A percentile compares a stretch with the other conserved stretches of the same genome.
These are phyloP conservation scores for Phalaenopsis aphrodite DNA, from an alignment of 106 monocot species.

Conservation along the genomic window DNA sequence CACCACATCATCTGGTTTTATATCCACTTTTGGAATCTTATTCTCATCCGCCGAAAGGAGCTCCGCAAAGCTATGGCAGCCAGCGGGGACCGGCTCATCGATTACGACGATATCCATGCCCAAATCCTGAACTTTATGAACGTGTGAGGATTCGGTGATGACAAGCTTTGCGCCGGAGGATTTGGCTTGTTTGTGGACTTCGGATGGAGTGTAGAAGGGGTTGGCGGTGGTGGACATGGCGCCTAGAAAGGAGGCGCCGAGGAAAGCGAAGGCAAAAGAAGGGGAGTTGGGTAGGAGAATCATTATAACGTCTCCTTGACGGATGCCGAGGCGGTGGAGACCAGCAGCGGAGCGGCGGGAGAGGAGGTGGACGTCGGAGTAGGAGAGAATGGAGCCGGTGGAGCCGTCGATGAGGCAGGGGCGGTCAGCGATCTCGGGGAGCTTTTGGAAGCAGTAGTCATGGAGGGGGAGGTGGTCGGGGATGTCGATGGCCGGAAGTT, in stretches of 20 bases:
- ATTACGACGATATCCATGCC: slow-evolving; percentile 12
- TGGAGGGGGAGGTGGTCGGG: slow-evolving; percentile 51
- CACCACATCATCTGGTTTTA: slow-evolving; percentile 46
- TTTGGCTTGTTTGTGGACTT: slow-evolving; percentile 49
- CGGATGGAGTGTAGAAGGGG: slow-evolving; percentile 58
- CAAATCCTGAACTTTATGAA: slow-evolving; percentile 24
- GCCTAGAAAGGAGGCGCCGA: slow-evolving; percentile 50
- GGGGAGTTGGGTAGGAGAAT: slow-evolving; percentile 52
- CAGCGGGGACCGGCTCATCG: slow-evolving; percentile 19
- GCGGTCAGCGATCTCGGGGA: slow-evolving; percentile 15
- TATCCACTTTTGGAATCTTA: slow-evolving; percentile 14
- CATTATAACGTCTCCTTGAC: slow-evolving; percentile 41
- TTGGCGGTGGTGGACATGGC: slow-evolving; percentile 66
- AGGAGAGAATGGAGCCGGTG: slow-evolving; percentile 28
- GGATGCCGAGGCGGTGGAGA: slow-evolving; percentile 28
- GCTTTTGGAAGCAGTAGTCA: slow-evolving; percentile 49
- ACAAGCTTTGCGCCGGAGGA: slow-evolving; percentile 29
- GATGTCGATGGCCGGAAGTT: slow-evolving; percentile 52
- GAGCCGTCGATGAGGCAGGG: slow-evolving; percentile 57
- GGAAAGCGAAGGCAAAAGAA: slow-evolving; percentile 60
- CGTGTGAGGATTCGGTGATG: slow-evolving; percentile 40
- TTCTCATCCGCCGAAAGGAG: slow-evolving; percentile 27
- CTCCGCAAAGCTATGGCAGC: slow-evolving; percentile 36
- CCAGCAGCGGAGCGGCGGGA: slow-evolving; percentile 40
- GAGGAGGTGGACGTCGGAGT: slow-evolving; percentile 34